Base-by-base conservation (phyloP, 352 stramenopile species). In the Plasmopara halstedii region DNA sequence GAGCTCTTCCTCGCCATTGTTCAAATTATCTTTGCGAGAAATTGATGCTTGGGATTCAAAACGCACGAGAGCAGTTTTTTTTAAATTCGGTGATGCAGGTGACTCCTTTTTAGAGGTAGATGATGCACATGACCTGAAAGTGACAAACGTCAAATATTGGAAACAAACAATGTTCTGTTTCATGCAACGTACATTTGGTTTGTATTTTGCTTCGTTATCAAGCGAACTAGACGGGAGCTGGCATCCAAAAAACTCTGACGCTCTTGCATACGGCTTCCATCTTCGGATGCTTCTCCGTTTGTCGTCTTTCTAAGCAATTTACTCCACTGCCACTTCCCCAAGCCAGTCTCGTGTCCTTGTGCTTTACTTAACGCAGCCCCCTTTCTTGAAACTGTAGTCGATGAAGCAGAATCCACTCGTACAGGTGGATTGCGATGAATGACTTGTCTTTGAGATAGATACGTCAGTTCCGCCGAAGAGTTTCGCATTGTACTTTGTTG, bases 361-460 rank as follows among this genome's bases (percentile, higher is more conserved):
- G 15, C 40, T 3, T 62, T 56, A 19, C 10, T 46, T 18, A 40
- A 41, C 18, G 48, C 42, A 35, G 42, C 32, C 26, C 61, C 59
- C 44, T 74, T 83, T 31, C 62, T 60, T n/a, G 31, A 31, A 26
- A 42, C 42, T 11, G 46, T 58, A 10, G 32, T 41, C 13, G 29
- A 36, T 19, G 46, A 45, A 4, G 48, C 52, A 25, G 46, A 42
- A 8, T 73, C 64, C 7, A 51, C 19, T 51, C 60, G 55, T 13
- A 79, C 75, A 3, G 76, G 76, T 19, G 75, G 73, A 40, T 88
- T 71, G 3, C 77, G 73, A 44, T 88, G 72, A 15, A 91, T 73
- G 3, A 91, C 79, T 50, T 88, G 79, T 6, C 76, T 67, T 45
- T 91, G 79, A 1, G 79, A 88, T 33, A 91, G 74, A 38, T 81